Evolutionary conservation across 2,329 filamentous ascomycete genomes (phyloP), one percentile per base, ranked within the genome.

Genomic region (Dactylellina haptotyla): DNA sequence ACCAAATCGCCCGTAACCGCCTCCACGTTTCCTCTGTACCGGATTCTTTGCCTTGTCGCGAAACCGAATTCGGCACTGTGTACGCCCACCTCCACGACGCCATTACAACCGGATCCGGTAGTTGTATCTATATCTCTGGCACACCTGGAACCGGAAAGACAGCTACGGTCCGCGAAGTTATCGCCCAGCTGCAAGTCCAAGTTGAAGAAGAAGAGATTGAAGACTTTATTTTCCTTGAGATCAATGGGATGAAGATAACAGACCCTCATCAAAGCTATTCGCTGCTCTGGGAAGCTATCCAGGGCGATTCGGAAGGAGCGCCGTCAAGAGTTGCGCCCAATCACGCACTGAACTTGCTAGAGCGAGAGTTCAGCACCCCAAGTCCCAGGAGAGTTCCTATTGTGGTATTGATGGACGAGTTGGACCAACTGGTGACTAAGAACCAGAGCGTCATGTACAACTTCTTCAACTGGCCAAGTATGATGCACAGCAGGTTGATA

Each of bases 391-490:
- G 95, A 73, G 92, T 96, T 4, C 95, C 96, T 0, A 98, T 94
- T 79, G 95, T 99, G 12, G 95, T 99, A 1, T 83, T 99, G 56
- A 99, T 99, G 95, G 95, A 99, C 79, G 95, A 99, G 82, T 85
- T 99, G 51, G 95, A 99, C 80, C 95, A 99, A 82, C 87, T 99
- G 5, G 96, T 99, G 3, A 99, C 95, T 10, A 95, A 94, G 79
- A 98, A 97, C 79, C 96, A 99, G 81, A 94, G 92, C n/a, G 95
- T 99, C 82, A 99, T 99, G 95, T 99, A 99, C 83, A 99, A 99
- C 81, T 99, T 99, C 81, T 99, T 99, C 86, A 99, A 99, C 79
- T 99, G 95, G 95, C 95, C 95, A 2, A 91, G 92, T 9, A 84
- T 98, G 61, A 87, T 91, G 54, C 93, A 99, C 81, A 97, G 92